These are phyloP conservation scores for Zygotorulaspora sp. DNA, from an alignment of 805 yeast species.

Conservation along the genomic window DNA sequence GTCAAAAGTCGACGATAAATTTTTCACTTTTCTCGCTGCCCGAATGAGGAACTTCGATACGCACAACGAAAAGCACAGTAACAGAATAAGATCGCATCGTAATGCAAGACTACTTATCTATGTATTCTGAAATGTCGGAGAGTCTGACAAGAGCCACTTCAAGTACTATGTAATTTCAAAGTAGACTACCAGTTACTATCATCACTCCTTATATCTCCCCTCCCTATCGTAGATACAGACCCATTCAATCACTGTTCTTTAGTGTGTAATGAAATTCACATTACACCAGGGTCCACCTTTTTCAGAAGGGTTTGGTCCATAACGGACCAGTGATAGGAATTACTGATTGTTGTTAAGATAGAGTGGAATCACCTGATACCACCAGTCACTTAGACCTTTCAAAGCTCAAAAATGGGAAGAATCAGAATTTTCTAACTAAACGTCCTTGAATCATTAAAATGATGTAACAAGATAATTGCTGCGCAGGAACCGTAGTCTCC, in stretches of 20 bases:
- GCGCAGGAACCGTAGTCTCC: constrained; percentile 39
- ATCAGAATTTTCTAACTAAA: constrained; percentile 36
- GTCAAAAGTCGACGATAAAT: constrained; percentile 1
- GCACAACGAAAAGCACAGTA: background rate
- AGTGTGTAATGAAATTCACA: background rate
- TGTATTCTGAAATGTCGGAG: background rate
- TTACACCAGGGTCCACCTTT: constrained; percentile 14
- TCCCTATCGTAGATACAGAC: constrained; percentile 18
- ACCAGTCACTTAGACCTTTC: background rate
- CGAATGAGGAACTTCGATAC: too few relatives aligned
- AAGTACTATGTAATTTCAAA: background rate
- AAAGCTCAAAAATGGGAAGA: constrained; percentile 21
- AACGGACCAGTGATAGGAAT: too few relatives aligned
- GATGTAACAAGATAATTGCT: constrained; percentile 38
- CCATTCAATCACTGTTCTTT: constrained; percentile 7
- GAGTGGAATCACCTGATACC: background rate
- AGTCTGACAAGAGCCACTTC: background rate
- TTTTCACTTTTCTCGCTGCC: constrained; percentile 1
- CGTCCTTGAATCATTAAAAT: constrained; percentile 34
- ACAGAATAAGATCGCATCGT: too few relatives aligned
- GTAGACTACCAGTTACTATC: background rate
- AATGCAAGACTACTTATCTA: too few relatives aligned
- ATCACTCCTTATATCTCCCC: constrained; percentile 9
- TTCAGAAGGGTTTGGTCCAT: constrained; percentile 15
- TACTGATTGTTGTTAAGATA: too few relatives aligned